Percentiles rank a stretch among this genome's conserved stretches.
phyloP scores from a whole-genome alignment of 139 green algal species.

The Micractinium conductrix region DNA sequence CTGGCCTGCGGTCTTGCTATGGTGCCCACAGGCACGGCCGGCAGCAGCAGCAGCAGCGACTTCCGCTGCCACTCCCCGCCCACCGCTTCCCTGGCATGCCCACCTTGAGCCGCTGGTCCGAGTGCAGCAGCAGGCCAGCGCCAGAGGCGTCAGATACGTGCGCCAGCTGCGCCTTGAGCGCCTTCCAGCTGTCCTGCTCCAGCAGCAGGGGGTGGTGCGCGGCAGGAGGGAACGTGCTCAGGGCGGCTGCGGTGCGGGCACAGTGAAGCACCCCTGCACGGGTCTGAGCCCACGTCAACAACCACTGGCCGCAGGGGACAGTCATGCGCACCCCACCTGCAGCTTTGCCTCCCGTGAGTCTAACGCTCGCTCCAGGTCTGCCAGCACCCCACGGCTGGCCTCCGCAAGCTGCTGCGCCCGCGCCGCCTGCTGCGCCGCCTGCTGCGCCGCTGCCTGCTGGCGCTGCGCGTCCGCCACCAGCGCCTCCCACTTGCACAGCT shows the following conservation, averaged over 20 bases:
- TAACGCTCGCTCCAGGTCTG: constrained; percentile 48
- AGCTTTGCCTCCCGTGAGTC: constrained; percentile 53
- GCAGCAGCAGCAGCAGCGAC: neutral
- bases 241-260: no score
- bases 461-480: constrained; percentile 19
- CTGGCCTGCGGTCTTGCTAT: neutral
- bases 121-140: constrained; percentile 34
- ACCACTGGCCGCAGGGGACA: no score
- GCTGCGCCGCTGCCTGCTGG: constrained; percentile 9
- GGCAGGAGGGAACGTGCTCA: neutral
- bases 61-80: neutral
- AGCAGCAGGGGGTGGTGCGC: no score
- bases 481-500: constrained; percentile 47
- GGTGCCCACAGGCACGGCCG: neutral
- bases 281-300: no score
- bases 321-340: no score
- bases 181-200: constrained; percentile 61
- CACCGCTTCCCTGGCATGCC: neutral
- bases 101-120: constrained; percentile 15
- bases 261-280: no score
- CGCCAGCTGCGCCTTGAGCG: constrained; percentile 43
- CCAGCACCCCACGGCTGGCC: constrained; percentile 37
- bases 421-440: constrained; percentile 29
- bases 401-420: constrained; percentile 43
- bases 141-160: constrained; percentile 1